Evolutionary conservation across 2,329 filamentous ascomycete genomes (phyloP), one percentile per base, ranked within the genome.

Genomic region (Allantophomopsis lycopodina): DNA sequence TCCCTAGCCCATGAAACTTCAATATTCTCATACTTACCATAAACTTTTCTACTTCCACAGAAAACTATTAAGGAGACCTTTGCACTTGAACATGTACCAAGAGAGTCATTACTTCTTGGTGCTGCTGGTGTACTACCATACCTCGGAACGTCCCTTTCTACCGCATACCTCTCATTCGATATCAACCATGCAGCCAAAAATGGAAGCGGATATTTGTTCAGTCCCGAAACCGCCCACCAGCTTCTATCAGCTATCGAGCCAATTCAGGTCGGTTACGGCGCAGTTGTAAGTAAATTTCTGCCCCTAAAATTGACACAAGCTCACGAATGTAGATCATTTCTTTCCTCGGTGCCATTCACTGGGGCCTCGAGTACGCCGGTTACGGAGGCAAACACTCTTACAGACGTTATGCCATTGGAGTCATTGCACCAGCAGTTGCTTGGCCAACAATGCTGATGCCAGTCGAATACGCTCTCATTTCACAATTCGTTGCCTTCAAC

Each of bases 261-360:
- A 11, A 63, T 95, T 39, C 89, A 95, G 60, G 72, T 95, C 40
- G 88, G 86, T 43, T 94, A 93, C 52, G 88, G 89, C 40, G 89
- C 88, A 36, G 76, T 93, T 42, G 77, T 81, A 65, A 59, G 76
- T 69, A 21, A 8, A 28, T 28, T 28, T 8, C 8, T 10, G 10
- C 3, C 11, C 23, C 8, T 8, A 12, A 28, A 6, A 28, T 10
- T 28, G 23, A 10, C 23, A 28, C 23, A 28, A 28, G 11, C 23
- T 28, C 23, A 28, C 23, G 10, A 6, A 14, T 18, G 10, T 40
- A 82, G 77, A 91, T 94, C 52, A 83, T 94, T 51, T 94, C 87
- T 20, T 95, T 94, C 68, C 73, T 95, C 2, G 89, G 89, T 35
- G 88, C 88, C 28, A 79, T 94, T 52, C 89, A 95, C 61, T 95